A percentile compares a stretch with the other conserved stretches of the same genome.
These are phyloP conservation scores for Platismatia glauca DNA, from an alignment of 495 filamentous ascomycete genomes.

Conservation along the genomic window DNA sequence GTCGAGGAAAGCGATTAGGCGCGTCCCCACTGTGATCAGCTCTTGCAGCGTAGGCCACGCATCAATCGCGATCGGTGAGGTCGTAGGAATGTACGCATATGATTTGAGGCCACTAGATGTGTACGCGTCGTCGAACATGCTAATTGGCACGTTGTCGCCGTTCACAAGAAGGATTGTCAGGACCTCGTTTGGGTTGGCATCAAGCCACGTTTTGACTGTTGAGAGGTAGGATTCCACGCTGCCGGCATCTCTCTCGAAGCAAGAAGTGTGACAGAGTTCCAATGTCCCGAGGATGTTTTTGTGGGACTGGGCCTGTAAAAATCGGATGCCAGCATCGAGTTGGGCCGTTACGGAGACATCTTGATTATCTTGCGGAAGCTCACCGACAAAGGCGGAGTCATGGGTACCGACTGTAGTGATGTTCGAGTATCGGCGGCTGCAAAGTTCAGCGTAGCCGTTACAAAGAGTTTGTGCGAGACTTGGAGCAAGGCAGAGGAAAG, in stretches of 20 bases:
- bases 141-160: slow-evolving; percentile 43
- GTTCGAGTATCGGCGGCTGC: slow-evolving; percentile 52
- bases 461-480: slow-evolving; percentile 29
- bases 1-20: slow-evolving; percentile 56
- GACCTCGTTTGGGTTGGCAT: slow-evolving; percentile 55
- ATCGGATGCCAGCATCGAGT: slow-evolving; percentile 57
- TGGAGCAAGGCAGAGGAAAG: background rate
- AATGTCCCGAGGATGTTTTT: slow-evolving; percentile 37
- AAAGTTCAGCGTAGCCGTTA: slow-evolving; percentile 59
- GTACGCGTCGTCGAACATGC: slow-evolving; percentile 47
- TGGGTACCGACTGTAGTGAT: slow-evolving; percentile 63
- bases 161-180: slow-evolving; percentile 64
- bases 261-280: slow-evolving; percentile 58
- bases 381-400: slow-evolving; percentile 56
- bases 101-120: slow-evolving; percentile 41
- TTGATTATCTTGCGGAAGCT: slow-evolving; percentile 57
- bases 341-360: slow-evolving; percentile 55
- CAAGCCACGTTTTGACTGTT: slow-evolving; percentile 55
- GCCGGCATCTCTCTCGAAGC: slow-evolving; percentile 56
- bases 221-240: slow-evolving; percentile 47
- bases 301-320: slow-evolving; percentile 64
- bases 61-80: slow-evolving; percentile 24
- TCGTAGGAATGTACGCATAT: slow-evolving; percentile 48
- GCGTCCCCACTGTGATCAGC: slow-evolving; percentile 50
- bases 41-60: slow-evolving; percentile 57